Evolutionary conservation across 2,329 filamentous ascomycete genomes (phyloP).

Genomic region (Chaetothyriales sp.): DNA sequence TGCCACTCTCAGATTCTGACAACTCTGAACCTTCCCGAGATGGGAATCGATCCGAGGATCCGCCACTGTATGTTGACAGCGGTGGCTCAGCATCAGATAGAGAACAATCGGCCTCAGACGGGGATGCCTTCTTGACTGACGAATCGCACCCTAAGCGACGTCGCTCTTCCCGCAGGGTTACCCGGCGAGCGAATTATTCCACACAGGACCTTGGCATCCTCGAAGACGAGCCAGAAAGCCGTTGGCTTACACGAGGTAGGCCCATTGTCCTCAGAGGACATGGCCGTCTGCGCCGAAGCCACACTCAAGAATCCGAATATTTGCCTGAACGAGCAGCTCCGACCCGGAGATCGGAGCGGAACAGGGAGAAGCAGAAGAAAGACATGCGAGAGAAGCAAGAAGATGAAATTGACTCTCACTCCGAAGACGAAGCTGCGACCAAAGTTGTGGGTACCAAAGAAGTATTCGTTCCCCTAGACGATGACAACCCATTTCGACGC

Average conservation of each 20-base stretch:
- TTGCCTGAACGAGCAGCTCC: slow-evolving; percentile 9
- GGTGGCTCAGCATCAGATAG: background rate
- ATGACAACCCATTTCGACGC: slow-evolving; percentile 52
- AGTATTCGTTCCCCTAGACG: slow-evolving; percentile 50
- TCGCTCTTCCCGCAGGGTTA: slow-evolving; percentile 7
- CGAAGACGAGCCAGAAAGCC: slow-evolving; percentile 6
- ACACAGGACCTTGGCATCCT: slow-evolving; percentile 6
- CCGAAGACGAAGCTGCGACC: slow-evolving; percentile 33
- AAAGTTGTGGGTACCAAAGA: slow-evolving; percentile 55
- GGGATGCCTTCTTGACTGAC: background rate
- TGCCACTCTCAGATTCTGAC: slow-evolving; percentile 13
- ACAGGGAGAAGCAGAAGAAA: slow-evolving; percentile 19
- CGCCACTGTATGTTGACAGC: background rate
- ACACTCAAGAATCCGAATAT: background rate
- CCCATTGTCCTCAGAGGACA: background rate
- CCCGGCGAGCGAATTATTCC: slow-evolving; percentile 2
- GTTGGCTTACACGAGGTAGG: background rate
- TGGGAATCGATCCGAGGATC: background rate
- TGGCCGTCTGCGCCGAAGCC: background rate
- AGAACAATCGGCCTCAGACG: background rate
- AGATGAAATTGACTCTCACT: slow-evolving; percentile 28
- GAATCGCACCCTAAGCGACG: slow-evolving; percentile 2
- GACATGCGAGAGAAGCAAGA: slow-evolving; percentile 39
- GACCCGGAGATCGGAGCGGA: slow-evolving; percentile 23
- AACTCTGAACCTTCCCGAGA: background rate